Evolutionary conservation across 2,329 filamentous ascomycete genomes (phyloP).

Genomic region (Aspergillus persii): DNA sequence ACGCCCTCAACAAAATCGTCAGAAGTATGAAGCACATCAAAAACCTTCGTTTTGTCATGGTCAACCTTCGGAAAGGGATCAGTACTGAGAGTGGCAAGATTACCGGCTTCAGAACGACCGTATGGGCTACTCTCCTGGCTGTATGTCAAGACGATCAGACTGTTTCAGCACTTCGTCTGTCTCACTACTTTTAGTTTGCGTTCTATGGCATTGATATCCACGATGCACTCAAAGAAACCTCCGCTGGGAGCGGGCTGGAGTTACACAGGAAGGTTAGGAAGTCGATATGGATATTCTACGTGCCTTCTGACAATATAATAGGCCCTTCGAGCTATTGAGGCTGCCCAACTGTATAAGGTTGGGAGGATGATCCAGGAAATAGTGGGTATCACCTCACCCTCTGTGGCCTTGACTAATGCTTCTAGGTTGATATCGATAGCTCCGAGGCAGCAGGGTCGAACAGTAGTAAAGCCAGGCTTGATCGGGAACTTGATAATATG

Average conservation of each 20-base stretch:
- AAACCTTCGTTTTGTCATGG: constrained; percentile 68
- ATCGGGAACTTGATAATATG: constrained; percentile 71
- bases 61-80: constrained; percentile 75
- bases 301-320: constrained; percentile 27
- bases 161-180: background rate
- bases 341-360: constrained; percentile 59
- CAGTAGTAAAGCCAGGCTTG: constrained; percentile 69
- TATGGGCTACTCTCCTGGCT: constrained; percentile 69
- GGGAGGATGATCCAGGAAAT: constrained; percentile 70
- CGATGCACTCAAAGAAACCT: constrained; percentile 60
- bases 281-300: background rate
- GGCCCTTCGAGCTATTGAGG: constrained; percentile 61
- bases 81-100: constrained; percentile 52
- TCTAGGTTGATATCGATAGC: constrained; percentile 71
- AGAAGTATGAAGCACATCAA: constrained; percentile 68
- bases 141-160: constrained; percentile 31
- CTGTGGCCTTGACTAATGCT: constrained; percentile 9
- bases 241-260: constrained; percentile 51
- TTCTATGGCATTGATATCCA: constrained; percentile 68
- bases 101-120: constrained; percentile 60
- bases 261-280: constrained; percentile 54
- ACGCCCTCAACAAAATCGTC: constrained; percentile 54
- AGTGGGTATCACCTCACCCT: constrained; percentile 30
- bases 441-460: constrained; percentile 69
- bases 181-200: constrained; percentile 56